These are phyloP conservation scores for Melastoma candidum DNA, from an alignment of 441 rosid species.

Conservation along the genomic window DNA sequence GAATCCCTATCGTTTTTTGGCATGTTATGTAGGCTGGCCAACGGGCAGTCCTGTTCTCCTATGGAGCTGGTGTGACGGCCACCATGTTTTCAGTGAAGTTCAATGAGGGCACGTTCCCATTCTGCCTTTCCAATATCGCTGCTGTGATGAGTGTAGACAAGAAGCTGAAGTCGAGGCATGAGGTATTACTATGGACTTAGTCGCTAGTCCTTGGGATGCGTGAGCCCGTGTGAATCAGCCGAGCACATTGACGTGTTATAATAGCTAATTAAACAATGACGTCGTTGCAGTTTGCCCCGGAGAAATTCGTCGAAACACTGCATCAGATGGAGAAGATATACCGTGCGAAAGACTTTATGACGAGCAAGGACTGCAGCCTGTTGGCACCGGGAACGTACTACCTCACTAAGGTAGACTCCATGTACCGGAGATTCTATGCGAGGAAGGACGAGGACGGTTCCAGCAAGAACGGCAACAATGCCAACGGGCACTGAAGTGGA, in stretches of 20 bases:
- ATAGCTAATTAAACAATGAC: not conserved
- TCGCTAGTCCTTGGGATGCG: too few relatives aligned
- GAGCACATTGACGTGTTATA: not conserved
- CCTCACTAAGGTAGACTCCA: conserved; percentile 79
- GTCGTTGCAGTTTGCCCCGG: conserved; percentile 61
- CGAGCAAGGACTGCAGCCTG: conserved; percentile 78
- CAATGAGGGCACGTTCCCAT: conserved; percentile 49
- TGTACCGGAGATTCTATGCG: conserved; percentile 85
- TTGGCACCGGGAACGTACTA: conserved; percentile 81
- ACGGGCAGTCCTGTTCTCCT: conserved; percentile 78
- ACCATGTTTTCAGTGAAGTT: conserved; percentile 81
- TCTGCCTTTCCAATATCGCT: conserved; percentile 72
- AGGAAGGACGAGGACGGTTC: conserved; percentile 32
- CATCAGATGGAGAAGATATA: conserved; percentile 94
- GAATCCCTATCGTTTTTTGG: too few relatives aligned
- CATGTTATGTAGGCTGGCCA: conserved; percentile 45
- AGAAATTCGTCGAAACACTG: conserved; percentile 77
- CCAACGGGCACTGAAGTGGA: conserved; percentile 53
- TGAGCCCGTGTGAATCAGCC: too few relatives aligned
- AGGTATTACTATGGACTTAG: conserved; percentile 35
- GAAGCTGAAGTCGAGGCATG: conserved; percentile 80
- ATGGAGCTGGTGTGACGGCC: conserved; percentile 87
- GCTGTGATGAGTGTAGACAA: conserved; percentile 55
- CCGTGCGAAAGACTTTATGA: conserved; percentile 84
- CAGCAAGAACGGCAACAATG: conserved; percentile 33